phyloP scores from a whole-genome alignment of 2,329 filamentous ascomycete species.

The Emericellopsis atlantica region DNA sequence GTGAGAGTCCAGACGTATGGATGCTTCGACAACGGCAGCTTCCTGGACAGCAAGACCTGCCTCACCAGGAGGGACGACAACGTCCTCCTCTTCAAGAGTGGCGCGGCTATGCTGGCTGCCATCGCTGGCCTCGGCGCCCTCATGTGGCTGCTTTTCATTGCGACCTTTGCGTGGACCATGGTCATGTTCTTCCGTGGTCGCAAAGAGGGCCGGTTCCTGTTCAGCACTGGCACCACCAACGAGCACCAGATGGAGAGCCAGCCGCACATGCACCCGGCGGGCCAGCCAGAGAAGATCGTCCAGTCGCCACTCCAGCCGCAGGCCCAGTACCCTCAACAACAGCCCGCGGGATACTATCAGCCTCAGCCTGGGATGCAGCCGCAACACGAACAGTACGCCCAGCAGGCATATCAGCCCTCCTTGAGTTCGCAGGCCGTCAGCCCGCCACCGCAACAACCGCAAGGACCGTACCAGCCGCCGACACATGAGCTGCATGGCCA shows the following conservation, averaged over 20 bases:
- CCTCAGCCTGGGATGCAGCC: neutral
- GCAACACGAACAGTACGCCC: constrained; percentile 4
- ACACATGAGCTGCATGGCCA: constrained; percentile 8
- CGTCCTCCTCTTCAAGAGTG: constrained; percentile 21
- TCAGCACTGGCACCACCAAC: constrained; percentile 6
- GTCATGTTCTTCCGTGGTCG: constrained; percentile 21
- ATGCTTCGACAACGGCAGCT: constrained; percentile 23
- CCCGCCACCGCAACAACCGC: neutral
- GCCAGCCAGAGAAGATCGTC: neutral
- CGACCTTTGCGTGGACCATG: constrained; percentile 21
- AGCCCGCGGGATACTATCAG: neutral
- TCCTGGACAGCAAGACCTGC: constrained; percentile 24
- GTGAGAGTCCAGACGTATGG: constrained; percentile 15
- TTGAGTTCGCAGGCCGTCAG: constrained; percentile 3
- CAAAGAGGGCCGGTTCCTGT: constrained; percentile 21
- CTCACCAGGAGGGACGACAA: constrained; percentile 6
- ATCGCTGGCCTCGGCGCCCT: constrained; percentile 31
- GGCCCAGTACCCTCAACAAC: constrained; percentile 4
- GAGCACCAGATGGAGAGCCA: constrained; percentile 21
- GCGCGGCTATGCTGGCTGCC: constrained; percentile 21
- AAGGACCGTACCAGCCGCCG: neutral
- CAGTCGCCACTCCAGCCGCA: constrained; percentile 2
- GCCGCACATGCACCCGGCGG: constrained; percentile 4
- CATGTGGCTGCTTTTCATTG: constrained; percentile 26
- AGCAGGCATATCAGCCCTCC: constrained; percentile 3